Base-by-base conservation (phyloP, 768 basidiomycete genomes). In the Lactifluus echinatus region DNA sequence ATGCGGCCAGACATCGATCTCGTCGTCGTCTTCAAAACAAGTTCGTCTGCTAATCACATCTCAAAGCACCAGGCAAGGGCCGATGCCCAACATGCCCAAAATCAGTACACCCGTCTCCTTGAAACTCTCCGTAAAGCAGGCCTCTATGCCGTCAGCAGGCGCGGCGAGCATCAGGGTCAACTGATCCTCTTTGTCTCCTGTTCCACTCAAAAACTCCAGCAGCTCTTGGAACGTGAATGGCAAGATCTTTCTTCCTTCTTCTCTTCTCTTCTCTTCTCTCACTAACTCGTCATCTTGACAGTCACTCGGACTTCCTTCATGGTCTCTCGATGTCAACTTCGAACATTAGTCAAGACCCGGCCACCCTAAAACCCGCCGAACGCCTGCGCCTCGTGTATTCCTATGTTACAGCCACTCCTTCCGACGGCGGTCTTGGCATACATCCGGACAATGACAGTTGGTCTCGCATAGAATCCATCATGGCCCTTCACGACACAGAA, bases 401-500 rank as follows among this genome's bases (percentile, higher is more conserved):
- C 7, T 86, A 84, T 67, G 74, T 93, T 58, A 82, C 89, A 2
- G 81, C 86, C 1, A 81, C 80, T 0, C 74, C 76, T 0, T 66
- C 74, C n/a, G 93, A 94, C 51, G 86, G 90, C 10, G 93, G 93
- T 4, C 79, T 95, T 2, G 92, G 89, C 1, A 82, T 97, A 47
- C 81, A 84, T 8, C 85, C 89, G 1, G 81, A 79, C 14, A 75
- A 81, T 23, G 70, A 77, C 14, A 79, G 83, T 51, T 97, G 91
- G 90, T 79, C 84, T 61, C 81, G 88, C 49, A 79, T 96, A 8
- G 84, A 90, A 64, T 82, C 83, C 21, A 79, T 96, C 50, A 82
- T 91, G 75, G 82, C 85, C 1, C 74, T 97, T 8, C 95, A 98
- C 65, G 86, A 97, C 69, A 79, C 82, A 17, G 73, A 79, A 45